phyloP scores from a whole-genome alignment of 805 yeast species.

The Saturnispora hagleri region DNA sequence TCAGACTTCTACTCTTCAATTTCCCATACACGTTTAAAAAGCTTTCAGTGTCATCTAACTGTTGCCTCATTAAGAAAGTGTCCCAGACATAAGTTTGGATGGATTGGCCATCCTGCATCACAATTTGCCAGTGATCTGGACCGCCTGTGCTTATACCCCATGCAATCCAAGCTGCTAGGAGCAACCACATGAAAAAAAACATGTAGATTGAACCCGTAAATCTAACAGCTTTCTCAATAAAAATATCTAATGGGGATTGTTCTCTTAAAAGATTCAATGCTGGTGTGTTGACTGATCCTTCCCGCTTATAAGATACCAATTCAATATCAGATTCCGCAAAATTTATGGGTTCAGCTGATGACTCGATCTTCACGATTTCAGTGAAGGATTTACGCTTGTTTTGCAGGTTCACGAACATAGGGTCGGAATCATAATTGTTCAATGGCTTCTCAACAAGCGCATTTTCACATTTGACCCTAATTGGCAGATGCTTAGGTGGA shows the following conservation, averaged over 20 bases:
- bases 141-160: slow-evolving; percentile 23
- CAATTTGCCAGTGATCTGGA: slow-evolving; percentile 32
- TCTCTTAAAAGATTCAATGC: neutral
- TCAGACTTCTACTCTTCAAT: slow-evolving; percentile 23
- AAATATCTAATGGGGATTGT: slow-evolving; percentile 11
- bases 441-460: neutral
- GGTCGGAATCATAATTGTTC: neutral
- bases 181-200: slow-evolving; percentile 22
- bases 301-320: neutral
- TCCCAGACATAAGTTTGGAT: slow-evolving; percentile 33
- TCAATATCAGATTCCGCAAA: neutral
- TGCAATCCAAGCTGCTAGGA: slow-evolving; percentile 15
- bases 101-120: slow-evolving; percentile 35
- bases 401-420: neutral
- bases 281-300: neutral
- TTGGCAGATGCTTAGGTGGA: slow-evolving; percentile 7
- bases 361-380: neutral
- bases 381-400: neutral
- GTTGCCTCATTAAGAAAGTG: slow-evolving; percentile 34
- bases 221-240: slow-evolving; percentile 10
- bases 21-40: slow-evolving; percentile 22
- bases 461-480: slow-evolving; percentile 10
- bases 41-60: slow-evolving; percentile 23
- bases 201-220: slow-evolving; percentile 15
- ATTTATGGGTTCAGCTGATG: neutral